phyloP scores from a whole-genome alignment of 345 rosid genomes.

The Murraya koenigii region DNA sequence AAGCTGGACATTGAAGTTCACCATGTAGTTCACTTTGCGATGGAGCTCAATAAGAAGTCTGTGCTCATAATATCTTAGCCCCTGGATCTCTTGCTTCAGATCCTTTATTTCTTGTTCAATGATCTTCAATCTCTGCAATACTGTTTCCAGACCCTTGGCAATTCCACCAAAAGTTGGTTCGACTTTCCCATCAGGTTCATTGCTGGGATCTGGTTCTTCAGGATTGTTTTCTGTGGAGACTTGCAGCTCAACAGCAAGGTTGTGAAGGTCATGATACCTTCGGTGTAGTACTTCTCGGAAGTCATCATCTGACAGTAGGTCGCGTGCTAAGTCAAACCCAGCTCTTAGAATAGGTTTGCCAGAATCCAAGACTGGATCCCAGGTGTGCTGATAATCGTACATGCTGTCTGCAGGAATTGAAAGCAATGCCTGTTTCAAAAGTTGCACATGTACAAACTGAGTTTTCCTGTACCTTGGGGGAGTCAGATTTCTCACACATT shows the following conservation, averaged over 20 bases:
- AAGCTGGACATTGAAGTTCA: slow-evolving; percentile 76
- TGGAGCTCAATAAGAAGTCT: slow-evolving; percentile 84
- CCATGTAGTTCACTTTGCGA: slow-evolving; percentile 83
- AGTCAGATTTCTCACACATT: slow-evolving; percentile 66
- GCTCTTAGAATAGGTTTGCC: slow-evolving; percentile 55
- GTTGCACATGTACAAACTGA: slow-evolving; percentile 63
- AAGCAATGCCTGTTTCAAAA: slow-evolving; percentile 74
- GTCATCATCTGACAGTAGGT: slow-evolving; percentile 92
- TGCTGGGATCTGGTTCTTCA: slow-evolving; percentile 36
- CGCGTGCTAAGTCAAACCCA: slow-evolving; percentile 86
- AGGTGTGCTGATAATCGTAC: slow-evolving; percentile 95
- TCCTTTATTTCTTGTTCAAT: slow-evolving; percentile 95
- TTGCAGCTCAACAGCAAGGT: slow-evolving; percentile 83
- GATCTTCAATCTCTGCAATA: slow-evolving; percentile 81
- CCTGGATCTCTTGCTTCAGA: slow-evolving; percentile 94
- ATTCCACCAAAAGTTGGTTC: slow-evolving; percentile 86
- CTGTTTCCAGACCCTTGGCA: slow-evolving; percentile 88
- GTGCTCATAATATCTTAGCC: slow-evolving; percentile 86
- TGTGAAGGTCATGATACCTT: slow-evolving; percentile 77
- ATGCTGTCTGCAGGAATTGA: slow-evolving; percentile 87
- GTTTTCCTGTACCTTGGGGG: slow-evolving; percentile 78
- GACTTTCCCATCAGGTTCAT: slow-evolving; percentile 47
- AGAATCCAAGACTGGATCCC: slow-evolving; percentile 68
- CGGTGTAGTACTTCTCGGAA: slow-evolving; percentile 85
- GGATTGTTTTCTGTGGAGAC: slow-evolving; percentile 52